Conservation (phyloP, 2,329 filamentous ascomycete species). For the Graphiopsis chlorocephala region DNA sequence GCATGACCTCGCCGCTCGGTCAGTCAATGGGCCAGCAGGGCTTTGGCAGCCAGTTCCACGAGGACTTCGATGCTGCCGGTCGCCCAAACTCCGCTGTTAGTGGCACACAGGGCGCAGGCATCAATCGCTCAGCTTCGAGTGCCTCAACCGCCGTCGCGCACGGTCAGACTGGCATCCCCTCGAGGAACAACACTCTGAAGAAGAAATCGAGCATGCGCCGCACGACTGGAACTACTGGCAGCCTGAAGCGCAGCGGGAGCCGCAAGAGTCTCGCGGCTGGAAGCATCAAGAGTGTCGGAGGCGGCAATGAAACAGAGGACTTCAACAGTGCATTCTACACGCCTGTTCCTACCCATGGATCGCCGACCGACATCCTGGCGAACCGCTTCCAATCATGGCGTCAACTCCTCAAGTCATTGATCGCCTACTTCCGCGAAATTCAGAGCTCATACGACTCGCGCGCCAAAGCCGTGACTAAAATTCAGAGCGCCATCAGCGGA, state of each 20-base stretch:
- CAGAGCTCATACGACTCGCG: constrained; percentile 84
- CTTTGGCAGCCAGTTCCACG: constrained; percentile 22
- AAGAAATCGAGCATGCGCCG: constrained; percentile 81
- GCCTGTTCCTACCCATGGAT: constrained; percentile 82
- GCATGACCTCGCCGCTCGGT: constrained; percentile 35
- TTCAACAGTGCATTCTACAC: constrained; percentile 83
- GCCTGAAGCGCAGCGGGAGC: constrained; percentile 76
- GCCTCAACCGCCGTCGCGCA: constrained; percentile 46
- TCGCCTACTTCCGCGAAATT: constrained; percentile 89
- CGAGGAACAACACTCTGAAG: constrained; percentile 73
- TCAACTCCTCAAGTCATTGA: constrained; percentile 90
- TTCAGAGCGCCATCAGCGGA: constrained; percentile 81
- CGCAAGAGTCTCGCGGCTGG: constrained; percentile 79
- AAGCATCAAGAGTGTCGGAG: constrained; percentile 75
- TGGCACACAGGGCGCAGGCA: constrained; percentile 37
- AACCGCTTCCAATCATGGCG: constrained; percentile 94
- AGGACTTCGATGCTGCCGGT: constrained; percentile 69
- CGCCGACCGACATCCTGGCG: constrained; percentile 82
- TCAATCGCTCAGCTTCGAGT: constrained; percentile 63
- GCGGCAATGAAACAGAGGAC: constrained; percentile 62
- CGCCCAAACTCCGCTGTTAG: constrained; percentile 61
- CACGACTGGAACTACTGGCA: constrained; percentile 48
- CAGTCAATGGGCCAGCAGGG: constrained; percentile 36
- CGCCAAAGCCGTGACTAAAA: constrained; percentile 76
- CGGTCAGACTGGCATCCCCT: constrained; percentile 40